phyloP scores from a whole-genome alignment of 1,284 basidiomycete genomes.

The Cryptococcus hybrid region DNA sequence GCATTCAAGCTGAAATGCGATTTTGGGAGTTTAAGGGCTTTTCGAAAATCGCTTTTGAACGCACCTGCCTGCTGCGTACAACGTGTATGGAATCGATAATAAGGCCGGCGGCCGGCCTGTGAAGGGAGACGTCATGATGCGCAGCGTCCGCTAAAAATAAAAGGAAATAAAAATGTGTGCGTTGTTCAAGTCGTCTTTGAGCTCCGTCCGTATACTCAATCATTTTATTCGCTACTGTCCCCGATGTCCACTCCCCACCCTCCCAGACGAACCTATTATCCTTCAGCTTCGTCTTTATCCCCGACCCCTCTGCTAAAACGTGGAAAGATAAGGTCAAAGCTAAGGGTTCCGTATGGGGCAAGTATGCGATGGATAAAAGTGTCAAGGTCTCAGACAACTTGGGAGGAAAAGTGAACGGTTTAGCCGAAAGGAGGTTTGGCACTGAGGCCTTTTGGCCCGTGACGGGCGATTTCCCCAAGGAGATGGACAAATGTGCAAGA shows the following conservation, averaged over 20 bases:
- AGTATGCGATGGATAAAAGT: constrained; percentile 38
- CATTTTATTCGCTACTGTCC: no score
- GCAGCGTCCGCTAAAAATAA: no score
- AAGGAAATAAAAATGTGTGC: neutral
- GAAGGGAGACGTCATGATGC: neutral
- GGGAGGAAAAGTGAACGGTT: constrained; percentile 41
- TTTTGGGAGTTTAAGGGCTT: no score
- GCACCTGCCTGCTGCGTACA: no score
- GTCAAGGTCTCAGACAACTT: constrained; percentile 40
- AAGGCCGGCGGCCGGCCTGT: neutral
- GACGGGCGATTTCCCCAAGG: constrained; percentile 53
- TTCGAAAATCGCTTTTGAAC: no score
- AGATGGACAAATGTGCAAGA: constrained; percentile 55
- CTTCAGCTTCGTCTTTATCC: constrained; percentile 6
- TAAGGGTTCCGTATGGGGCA: constrained; percentile 36
- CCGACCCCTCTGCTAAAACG: constrained; percentile 4
- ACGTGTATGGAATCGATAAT: no score
- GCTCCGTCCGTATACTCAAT: neutral
- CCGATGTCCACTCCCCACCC: constrained; percentile 14
- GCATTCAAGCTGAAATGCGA: no score
- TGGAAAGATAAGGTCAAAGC: constrained; percentile 39
- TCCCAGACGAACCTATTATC: constrained; percentile 8
- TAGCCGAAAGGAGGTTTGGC: constrained; percentile 48
- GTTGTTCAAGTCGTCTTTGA: neutral
- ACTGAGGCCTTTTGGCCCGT: constrained; percentile 56